These are phyloP conservation scores for Capronia coronata DNA, from an alignment of 2,329 filamentous ascomycete genomes.

Conservation along the genomic window DNA sequence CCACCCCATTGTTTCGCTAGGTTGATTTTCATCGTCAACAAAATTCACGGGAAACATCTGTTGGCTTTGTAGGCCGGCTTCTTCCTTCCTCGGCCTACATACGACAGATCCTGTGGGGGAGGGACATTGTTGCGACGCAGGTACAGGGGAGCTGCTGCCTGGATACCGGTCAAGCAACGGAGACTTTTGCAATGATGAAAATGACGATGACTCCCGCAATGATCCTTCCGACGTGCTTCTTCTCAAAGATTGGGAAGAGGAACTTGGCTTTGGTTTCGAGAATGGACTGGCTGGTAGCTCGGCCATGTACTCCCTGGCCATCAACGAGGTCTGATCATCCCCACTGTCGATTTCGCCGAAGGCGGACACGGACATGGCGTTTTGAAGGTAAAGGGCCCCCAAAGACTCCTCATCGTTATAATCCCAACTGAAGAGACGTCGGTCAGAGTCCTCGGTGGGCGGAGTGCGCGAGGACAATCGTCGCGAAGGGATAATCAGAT, in stretches of 20 bases:
- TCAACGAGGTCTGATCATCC: slow-evolving; percentile 15
- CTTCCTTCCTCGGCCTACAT: slow-evolving; percentile 3
- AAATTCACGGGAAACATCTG: neutral
- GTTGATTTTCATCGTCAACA: neutral
- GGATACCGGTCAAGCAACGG: neutral
- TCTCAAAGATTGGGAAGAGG: slow-evolving; percentile 9
- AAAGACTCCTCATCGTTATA: slow-evolving; percentile 6
- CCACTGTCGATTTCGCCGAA: neutral
- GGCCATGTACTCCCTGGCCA: slow-evolving; percentile 28
- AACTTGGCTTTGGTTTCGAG: slow-evolving; percentile 3
- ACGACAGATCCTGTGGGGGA: slow-evolving; percentile 18
- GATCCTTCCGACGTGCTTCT: slow-evolving; percentile 15
- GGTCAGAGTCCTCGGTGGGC: neutral
- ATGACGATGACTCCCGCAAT: slow-evolving; percentile 9
- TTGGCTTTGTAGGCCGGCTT: neutral
- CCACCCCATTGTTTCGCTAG: slow-evolving; percentile 10
- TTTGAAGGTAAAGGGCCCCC: slow-evolving; percentile 3
- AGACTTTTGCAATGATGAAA: slow-evolving; percentile 10
- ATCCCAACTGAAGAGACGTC: slow-evolving; percentile 17
- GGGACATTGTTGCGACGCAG: slow-evolving; percentile 2
- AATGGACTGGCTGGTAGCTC: slow-evolving; percentile 25
- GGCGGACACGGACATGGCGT: slow-evolving; percentile 4
- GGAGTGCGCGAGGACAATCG: neutral
- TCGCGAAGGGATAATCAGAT: neutral
- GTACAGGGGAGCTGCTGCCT: slow-evolving; percentile 1